Evolutionary conservation across 208 protist species (phyloP).

Genomic region (Leishmania aethiopica): DNA sequence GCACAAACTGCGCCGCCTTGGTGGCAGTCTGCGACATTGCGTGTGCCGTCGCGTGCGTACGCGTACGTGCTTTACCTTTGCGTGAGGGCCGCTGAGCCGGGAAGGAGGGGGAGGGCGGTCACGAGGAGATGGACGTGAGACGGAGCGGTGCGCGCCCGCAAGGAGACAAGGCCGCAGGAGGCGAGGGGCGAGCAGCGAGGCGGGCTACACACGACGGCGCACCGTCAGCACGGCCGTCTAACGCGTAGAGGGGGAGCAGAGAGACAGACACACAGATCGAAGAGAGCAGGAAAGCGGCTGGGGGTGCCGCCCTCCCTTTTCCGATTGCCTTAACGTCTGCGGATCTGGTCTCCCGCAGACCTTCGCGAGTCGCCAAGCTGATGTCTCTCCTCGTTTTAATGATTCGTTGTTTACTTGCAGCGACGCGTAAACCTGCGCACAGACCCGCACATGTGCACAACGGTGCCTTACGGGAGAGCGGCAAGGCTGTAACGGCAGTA

Average conservation of each 20-base stretch:
- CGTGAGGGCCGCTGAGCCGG: background rate
- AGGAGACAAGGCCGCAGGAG: too few species aligned
- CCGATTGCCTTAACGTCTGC: background rate
- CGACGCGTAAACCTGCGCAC: background rate
- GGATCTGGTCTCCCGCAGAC: too few species aligned
- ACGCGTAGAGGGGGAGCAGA: background rate
- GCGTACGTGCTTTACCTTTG: background rate
- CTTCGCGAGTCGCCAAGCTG: too few species aligned
- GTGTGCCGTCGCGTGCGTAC: background rate
- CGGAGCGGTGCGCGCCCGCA: too few species aligned
- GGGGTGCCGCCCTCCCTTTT: background rate
- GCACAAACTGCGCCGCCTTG: conserved; percentile 40
- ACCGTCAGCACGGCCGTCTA: background rate
- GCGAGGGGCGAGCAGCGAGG: background rate
- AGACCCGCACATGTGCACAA: background rate
- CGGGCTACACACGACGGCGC: background rate
- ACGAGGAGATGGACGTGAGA: too few species aligned
- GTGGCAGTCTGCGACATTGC: background rate
- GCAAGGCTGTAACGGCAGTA: background rate
- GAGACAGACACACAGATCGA: background rate
- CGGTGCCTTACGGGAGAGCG: background rate
- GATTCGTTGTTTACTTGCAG: background rate
- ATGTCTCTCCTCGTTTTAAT: background rate
- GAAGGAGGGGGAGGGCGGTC: too few species aligned
- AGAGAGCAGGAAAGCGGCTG: background rate